Conservation (phyloP, 2,329 filamentous ascomycete species). For the Chaetomium strumarium region DNA sequence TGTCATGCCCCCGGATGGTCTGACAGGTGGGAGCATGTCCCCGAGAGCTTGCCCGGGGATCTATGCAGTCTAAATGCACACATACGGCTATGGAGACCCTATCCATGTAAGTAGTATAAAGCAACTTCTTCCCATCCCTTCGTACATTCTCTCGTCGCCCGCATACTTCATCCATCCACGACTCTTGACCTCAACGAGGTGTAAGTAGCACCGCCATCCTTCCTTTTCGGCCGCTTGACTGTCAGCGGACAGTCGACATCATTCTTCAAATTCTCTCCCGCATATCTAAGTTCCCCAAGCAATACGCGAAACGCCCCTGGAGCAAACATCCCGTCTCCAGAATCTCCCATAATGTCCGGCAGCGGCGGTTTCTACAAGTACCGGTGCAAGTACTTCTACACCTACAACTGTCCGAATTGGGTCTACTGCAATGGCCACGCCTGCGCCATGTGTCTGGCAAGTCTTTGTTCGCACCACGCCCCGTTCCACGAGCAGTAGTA, state of each 20-base stretch:
- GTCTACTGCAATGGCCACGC: conserved; percentile 43
- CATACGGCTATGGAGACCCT: background rate
- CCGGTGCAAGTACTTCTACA: conserved; percentile 46
- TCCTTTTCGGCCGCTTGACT: conserved; percentile 18
- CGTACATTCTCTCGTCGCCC: background rate
- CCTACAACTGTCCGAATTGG: conserved; percentile 44
- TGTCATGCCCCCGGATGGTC: conserved; percentile 11
- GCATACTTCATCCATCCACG: background rate
- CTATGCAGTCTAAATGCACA: conserved; percentile 2
- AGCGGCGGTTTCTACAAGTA: conserved; percentile 44
- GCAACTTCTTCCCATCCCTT: background rate
- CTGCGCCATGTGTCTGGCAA: conserved; percentile 42
- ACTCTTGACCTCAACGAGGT: background rate
- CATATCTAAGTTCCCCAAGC: background rate
- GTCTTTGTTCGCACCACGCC: conserved; percentile 12
- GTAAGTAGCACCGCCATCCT: background rate
- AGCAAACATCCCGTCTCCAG: background rate
- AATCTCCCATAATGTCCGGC: conserved; percentile 3
- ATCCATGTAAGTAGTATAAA: conserved; percentile 6
- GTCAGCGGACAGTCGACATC: conserved; percentile 21
- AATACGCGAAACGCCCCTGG: background rate
- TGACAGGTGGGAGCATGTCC: conserved; percentile 13
- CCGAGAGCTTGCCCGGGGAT: conserved; percentile 12
- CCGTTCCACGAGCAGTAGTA: background rate
- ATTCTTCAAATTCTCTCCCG: background rate